These are phyloP conservation scores for Funneliformis mosseae DNA, from an alignment of 192 early-diverging fungal genomes.

Conservation along the genomic window DNA sequence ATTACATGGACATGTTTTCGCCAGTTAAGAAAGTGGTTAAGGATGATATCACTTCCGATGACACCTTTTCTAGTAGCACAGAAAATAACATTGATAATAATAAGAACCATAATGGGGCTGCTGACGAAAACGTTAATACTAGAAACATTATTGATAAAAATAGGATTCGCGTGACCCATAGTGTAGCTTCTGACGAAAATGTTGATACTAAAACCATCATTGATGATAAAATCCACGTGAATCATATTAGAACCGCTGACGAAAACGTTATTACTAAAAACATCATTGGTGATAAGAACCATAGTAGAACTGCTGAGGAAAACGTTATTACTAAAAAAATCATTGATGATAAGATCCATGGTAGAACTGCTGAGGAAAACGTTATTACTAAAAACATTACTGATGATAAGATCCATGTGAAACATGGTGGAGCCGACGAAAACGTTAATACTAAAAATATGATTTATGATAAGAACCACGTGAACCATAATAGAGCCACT, in stretches of 20 bases:
- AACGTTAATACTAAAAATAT: neutral
- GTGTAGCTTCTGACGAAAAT: too few species aligned
- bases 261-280: neutral
- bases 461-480: neutral
- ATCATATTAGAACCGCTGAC: too few species aligned
- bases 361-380: neutral
- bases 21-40: conserved; percentile 40
- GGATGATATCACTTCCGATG: neutral
- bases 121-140: neutral
- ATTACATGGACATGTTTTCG: conserved; percentile 57
- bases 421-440: neutral
- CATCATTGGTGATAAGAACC: neutral
- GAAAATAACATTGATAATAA: neutral
- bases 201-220: too few species aligned
- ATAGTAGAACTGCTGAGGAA: too few species aligned
- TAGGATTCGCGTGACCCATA: too few species aligned
- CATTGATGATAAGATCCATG: too few species aligned
- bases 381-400: neutral
- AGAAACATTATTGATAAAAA: neutral
- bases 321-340: too few species aligned
- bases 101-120: neutral
- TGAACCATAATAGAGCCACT: neutral
- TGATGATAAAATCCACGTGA: too few species aligned
- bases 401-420: neutral
- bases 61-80: neutral